Evolutionary conservation across 192 early-diverging fungal genomes (phyloP).

Genomic region (Backusella macrospora): DNA sequence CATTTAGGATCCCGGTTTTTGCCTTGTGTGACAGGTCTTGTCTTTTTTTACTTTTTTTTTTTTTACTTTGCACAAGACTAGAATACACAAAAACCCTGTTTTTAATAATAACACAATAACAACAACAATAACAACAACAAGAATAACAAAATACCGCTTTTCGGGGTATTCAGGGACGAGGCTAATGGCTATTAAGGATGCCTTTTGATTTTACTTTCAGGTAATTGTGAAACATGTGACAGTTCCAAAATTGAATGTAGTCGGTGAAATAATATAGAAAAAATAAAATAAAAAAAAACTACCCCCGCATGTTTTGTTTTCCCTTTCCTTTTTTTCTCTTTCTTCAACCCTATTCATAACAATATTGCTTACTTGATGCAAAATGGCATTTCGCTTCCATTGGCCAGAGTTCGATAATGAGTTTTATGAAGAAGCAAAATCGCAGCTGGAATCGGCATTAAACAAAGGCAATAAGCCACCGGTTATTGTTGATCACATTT

Average conservation of each 20-base stretch:
- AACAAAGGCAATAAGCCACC: conserved; percentile 94
- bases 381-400: conserved; percentile 95
- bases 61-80: neutral
- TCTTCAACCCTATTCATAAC: neutral
- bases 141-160: neutral
- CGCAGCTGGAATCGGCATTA: conserved; percentile 86
- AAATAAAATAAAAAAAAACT: neutral
- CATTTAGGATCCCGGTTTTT: conserved; percentile 6
- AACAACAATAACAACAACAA: neutral
- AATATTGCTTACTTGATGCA: neutral
- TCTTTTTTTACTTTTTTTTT: neutral
- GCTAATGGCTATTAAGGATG: neutral
- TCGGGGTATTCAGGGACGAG: neutral
- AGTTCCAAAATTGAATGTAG: neutral
- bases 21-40: neutral
- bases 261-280: neutral
- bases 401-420: conserved; percentile 90
- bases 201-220: neutral
- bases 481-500: conserved; percentile 91
- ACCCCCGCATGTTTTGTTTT: conserved; percentile 17
- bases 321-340: conserved; percentile 11
- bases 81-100: neutral
- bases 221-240: neutral
- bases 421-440: conserved; percentile 86
- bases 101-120: too few relatives aligned